Percentiles rank a stretch among this genome's conserved stretches.
phyloP scores from a whole-genome alignment of 2,329 filamentous ascomycete species.

The Allantophomopsis cytisporea region DNA sequence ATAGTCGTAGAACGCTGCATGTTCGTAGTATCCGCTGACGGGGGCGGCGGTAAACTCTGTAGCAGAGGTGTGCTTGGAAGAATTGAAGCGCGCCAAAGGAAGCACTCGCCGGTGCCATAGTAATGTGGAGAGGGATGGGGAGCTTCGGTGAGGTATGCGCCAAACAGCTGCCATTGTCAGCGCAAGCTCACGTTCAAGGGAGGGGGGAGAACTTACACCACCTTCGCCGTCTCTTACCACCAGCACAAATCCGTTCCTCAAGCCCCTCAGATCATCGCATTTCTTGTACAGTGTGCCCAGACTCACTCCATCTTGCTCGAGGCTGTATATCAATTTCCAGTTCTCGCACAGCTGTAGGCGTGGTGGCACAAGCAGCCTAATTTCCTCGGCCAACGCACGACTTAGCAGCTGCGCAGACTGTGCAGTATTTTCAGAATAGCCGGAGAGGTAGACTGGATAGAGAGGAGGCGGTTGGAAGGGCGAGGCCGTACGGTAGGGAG shows the following conservation, averaged over 20 bases:
- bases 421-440: slow-evolving; percentile 48
- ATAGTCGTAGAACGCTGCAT: slow-evolving; percentile 48
- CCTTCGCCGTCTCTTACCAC: slow-evolving; percentile 69
- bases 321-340: slow-evolving; percentile 77
- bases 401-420: slow-evolving; percentile 53
- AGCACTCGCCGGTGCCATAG: slow-evolving; percentile 94
- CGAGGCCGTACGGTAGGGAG: slow-evolving; percentile 42
- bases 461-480: slow-evolving; percentile 83
- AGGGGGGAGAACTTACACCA: slow-evolving; percentile 38
- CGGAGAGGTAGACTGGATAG: slow-evolving; percentile 61
- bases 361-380: slow-evolving; percentile 75
- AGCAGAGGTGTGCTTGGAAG: slow-evolving; percentile 35
- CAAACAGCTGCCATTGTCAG: slow-evolving; percentile 49
- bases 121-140: slow-evolving; percentile 74
- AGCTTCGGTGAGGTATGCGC: slow-evolving; percentile 84
- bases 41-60: slow-evolving; percentile 54
- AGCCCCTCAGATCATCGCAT: slow-evolving; percentile 50
- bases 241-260: slow-evolving; percentile 77
- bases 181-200: too few relatives aligned
- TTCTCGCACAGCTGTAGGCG: slow-evolving; percentile 75
- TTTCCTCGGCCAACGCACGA: slow-evolving; percentile 74
- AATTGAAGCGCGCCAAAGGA: slow-evolving; percentile 68
- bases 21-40: slow-evolving; percentile 47
- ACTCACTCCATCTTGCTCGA: slow-evolving; percentile 86
- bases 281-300: slow-evolving; percentile 76